Evolutionary conservation across 139 green algal species (phyloP).

Genomic region (Chlorella sp.): DNA sequence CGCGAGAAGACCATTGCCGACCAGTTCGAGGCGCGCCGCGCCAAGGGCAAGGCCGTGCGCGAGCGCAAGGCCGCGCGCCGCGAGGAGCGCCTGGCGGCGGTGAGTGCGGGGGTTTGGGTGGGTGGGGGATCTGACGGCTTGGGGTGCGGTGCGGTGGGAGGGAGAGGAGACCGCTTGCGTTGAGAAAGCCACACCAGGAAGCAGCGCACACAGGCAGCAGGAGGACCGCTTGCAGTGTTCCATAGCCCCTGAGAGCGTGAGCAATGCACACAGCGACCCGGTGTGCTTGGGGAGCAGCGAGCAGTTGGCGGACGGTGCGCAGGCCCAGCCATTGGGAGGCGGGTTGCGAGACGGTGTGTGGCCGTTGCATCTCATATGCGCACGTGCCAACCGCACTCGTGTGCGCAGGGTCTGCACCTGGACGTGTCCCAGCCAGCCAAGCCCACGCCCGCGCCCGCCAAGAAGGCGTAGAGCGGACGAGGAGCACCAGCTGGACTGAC

Average conservation of each 20-base stretch:
- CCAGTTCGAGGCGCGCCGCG: constrained; percentile 94
- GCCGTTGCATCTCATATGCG: not conserved
- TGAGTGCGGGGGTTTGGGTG: not conserved
- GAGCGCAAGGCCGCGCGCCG: constrained; percentile 89
- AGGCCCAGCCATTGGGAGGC: no score
- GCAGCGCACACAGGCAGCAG: not conserved
- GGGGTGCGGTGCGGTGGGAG: not conserved
- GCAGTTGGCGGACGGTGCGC: not conserved
- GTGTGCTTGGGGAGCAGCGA: not conserved
- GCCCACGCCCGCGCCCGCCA: constrained; percentile 8
- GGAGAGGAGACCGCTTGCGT: not conserved
- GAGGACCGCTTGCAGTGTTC: not conserved
- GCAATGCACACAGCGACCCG: no score
- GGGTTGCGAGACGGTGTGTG: not conserved
- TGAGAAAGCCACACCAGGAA: not conserved
- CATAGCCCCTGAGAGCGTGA: no score
- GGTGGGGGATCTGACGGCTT: not conserved
- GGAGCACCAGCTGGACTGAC: not conserved
- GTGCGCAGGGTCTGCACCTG: constrained; percentile 29
- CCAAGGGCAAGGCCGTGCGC: constrained; percentile 93
- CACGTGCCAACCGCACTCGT: not conserved
- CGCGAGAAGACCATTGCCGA: constrained; percentile 98
- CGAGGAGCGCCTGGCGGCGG: constrained; percentile 85
- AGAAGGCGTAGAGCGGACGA: constrained; percentile 15
- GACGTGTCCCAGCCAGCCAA: constrained; percentile 20